Conservation (phyloP, 2,329 filamentous ascomycete genomes). For the Ophiosphaerella narmari region DNA sequence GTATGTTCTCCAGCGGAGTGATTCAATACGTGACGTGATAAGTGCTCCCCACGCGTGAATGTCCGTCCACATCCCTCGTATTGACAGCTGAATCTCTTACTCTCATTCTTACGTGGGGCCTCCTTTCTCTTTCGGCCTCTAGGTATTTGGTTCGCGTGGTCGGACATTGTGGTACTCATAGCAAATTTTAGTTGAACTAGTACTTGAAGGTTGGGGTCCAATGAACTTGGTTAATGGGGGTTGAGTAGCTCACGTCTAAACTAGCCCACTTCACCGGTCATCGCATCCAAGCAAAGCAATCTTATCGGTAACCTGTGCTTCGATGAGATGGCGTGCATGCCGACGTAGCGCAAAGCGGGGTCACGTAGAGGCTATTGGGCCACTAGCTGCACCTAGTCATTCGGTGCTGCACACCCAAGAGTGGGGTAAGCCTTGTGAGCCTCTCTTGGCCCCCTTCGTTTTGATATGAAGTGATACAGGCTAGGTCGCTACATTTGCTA, state of each 20-base stretch:
- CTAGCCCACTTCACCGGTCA: constrained; percentile 1
- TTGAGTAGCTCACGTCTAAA: constrained; percentile 1
- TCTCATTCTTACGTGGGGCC: constrained; percentile 45
- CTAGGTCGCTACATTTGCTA: no score
- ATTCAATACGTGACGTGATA: constrained; percentile 94
- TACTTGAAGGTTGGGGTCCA: constrained; percentile 38
- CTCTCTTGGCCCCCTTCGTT: no score
- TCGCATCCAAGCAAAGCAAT: constrained; percentile 10
- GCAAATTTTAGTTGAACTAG: constrained; percentile 11
- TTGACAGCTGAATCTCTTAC: constrained; percentile 69
- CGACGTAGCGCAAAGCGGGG: constrained; percentile 20
- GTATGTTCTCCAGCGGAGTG: constrained; percentile 65
- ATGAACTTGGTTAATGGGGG: constrained; percentile 33
- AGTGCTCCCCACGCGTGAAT: constrained; percentile 91
- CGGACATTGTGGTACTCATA: constrained; percentile 24
- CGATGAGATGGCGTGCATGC: constrained; percentile 19
- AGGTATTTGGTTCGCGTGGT: constrained; percentile 46
- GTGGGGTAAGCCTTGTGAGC: constrained; percentile 10
- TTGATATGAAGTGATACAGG: no score
- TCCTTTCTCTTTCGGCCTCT: constrained; percentile 68
- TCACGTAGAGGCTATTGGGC: constrained; percentile 5
- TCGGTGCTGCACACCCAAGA: constrained; percentile 12
- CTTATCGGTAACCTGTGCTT: constrained; percentile 19
- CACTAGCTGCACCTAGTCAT: background rate
- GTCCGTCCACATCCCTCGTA: constrained; percentile 87